Conservation (phyloP, 2,329 filamentous ascomycete species). For the Aquanectria penicillioides region DNA sequence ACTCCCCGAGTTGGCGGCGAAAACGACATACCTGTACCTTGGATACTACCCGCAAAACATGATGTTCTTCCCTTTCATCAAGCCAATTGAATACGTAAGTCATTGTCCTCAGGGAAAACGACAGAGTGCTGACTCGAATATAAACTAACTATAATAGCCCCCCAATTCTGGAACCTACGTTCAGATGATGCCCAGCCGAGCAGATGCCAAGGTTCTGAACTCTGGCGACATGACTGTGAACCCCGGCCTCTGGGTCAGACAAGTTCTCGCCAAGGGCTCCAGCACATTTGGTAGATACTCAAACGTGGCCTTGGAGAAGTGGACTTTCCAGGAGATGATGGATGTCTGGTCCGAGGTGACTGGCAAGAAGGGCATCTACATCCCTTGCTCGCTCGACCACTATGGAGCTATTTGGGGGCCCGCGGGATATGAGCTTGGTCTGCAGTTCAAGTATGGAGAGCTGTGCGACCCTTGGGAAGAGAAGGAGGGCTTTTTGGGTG, state of each 20-base stretch:
- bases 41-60: slow-evolving; percentile 20
- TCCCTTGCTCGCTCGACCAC: slow-evolving; percentile 5
- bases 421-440: slow-evolving; percentile 8
- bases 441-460: slow-evolving; percentile 17
- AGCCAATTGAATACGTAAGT: slow-evolving; percentile 17
- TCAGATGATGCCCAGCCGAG: slow-evolving; percentile 8
- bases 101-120: no score
- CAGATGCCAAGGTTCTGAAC: slow-evolving; percentile 12
- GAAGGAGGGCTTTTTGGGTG: slow-evolving; percentile 7
- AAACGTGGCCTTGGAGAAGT: slow-evolving; percentile 17
- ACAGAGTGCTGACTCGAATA: no score
- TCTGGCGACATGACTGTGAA: slow-evolving; percentile 17
- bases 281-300: slow-evolving; percentile 10
- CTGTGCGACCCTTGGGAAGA: slow-evolving; percentile 12
- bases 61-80: slow-evolving; percentile 15
- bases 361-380: slow-evolving; percentile 17
- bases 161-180: slow-evolving; percentile 10
- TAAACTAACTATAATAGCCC: neutral
- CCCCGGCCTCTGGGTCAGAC: slow-evolving; percentile 14
- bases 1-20: slow-evolving; percentile 9
- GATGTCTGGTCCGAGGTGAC: slow-evolving; percentile 13
- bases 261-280: slow-evolving; percentile 8
- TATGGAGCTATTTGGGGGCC: slow-evolving; percentile 9
- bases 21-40: slow-evolving; percentile 16
- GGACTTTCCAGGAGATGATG: slow-evolving; percentile 12